Conservation (phyloP, 2,329 filamentous ascomycete genomes). For the Aspergillus jensenii region DNA sequence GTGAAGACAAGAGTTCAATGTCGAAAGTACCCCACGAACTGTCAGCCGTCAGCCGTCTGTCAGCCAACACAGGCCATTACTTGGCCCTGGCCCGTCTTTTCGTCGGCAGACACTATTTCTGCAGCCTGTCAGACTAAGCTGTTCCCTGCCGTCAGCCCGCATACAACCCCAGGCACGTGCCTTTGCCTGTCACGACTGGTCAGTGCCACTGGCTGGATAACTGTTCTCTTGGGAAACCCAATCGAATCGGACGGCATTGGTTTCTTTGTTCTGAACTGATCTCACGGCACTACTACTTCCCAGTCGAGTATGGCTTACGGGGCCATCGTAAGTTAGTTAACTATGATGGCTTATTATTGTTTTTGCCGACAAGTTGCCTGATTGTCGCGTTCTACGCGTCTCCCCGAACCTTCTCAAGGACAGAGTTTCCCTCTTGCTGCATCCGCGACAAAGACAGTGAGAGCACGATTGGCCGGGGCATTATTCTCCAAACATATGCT, state of each 20-base stretch:
- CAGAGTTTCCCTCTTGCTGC: background rate
- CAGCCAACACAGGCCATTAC: background rate
- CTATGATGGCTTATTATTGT: background rate
- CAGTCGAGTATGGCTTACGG: background rate
- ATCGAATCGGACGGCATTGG: background rate
- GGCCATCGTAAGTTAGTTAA: too few species aligned
- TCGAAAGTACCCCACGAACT: background rate
- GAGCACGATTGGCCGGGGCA: background rate
- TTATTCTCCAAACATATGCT: slow-evolving; percentile 1
- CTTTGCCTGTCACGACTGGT: background rate
- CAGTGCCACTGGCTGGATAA: background rate
- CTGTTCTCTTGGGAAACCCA: background rate
- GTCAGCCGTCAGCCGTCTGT: background rate
- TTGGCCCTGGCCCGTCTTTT: background rate
- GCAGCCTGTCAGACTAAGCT: background rate
- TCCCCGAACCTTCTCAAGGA: background rate
- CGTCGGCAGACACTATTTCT: background rate
- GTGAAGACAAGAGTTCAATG: background rate
- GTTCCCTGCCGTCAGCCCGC: slow-evolving; percentile 2
- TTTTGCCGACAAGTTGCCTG: background rate
- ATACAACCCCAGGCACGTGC: slow-evolving; percentile 9
- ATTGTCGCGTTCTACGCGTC: background rate
- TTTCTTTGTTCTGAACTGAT: background rate
- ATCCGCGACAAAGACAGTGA: slow-evolving; percentile 1
- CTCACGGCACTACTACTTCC: background rate